Conservation (phyloP, 495 filamentous ascomycete genomes). For the Lasiosphaeriaceae sp. region DNA sequence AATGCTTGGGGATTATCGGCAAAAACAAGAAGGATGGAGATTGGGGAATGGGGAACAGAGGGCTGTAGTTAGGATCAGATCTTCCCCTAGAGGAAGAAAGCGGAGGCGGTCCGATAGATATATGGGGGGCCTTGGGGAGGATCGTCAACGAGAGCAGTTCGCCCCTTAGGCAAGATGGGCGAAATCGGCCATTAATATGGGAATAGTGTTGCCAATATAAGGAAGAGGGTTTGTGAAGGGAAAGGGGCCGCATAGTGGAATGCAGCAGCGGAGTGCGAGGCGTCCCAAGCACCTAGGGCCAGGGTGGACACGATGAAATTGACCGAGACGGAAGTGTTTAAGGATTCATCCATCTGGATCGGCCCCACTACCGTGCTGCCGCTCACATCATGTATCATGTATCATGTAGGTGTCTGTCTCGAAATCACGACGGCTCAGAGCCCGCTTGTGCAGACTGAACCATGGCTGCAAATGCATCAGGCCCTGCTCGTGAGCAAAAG, state of each 20-base stretch:
- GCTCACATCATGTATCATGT: constrained; percentile 1
- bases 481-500: neutral
- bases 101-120: constrained; percentile 17
- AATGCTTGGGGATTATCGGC: neutral
- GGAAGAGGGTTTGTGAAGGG: constrained; percentile 14
- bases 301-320: constrained; percentile 13
- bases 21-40: constrained; percentile 1
- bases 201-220: constrained; percentile 25
- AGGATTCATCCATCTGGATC: neutral
- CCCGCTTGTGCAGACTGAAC: neutral
- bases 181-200: constrained; percentile 11
- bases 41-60: constrained; percentile 1
- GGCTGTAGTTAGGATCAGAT: constrained; percentile 9
- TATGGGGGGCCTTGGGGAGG: constrained; percentile 12
- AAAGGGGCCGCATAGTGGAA: constrained; percentile 17
- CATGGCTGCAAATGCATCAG: neutral
- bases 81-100: constrained; percentile 16
- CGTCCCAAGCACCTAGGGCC: constrained; percentile 1
- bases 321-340: constrained; percentile 6
- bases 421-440: neutral
- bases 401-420: neutral
- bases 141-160: constrained; percentile 10
- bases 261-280: constrained; percentile 13
- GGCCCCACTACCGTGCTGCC: neutral
- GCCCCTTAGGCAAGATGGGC: constrained; percentile 21